Conservation (phyloP, 2,329 filamentous ascomycete species). For the Cladobotryum protrusum region DNA sequence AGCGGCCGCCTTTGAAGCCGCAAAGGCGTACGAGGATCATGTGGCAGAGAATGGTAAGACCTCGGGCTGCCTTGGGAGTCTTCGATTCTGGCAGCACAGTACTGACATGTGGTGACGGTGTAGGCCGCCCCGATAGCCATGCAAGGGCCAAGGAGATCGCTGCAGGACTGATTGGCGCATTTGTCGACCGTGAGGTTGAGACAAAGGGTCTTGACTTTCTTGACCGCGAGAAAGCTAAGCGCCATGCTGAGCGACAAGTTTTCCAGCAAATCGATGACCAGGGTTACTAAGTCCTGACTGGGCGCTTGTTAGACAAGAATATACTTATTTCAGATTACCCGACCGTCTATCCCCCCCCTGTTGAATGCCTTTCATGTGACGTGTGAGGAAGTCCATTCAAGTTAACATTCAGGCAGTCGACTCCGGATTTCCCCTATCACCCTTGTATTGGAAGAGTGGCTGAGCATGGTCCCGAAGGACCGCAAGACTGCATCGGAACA, state of each 20-base stretch:
- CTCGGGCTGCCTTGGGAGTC: background rate
- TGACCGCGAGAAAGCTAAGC: constrained; percentile 25
- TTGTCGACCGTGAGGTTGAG: constrained; percentile 27
- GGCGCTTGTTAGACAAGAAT: no score
- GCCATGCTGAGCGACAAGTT: constrained; percentile 19
- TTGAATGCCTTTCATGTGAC: no score
- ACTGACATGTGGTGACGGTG: background rate
- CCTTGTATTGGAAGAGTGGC: no score
- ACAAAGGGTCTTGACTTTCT: constrained; percentile 23
- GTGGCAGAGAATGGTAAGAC: constrained; percentile 19
- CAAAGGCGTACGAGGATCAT: constrained; percentile 27
- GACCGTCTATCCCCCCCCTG: no score
- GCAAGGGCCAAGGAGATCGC: constrained; percentile 26
- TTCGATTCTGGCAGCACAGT: background rate
- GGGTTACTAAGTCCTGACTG: no score
- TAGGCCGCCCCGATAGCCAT: constrained; percentile 22
- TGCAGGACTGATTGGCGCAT: constrained; percentile 22
- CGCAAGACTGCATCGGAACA: no score
- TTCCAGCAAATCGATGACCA: no score
- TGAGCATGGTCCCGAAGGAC: no score
- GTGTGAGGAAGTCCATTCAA: no score
- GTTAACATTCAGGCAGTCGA: no score
- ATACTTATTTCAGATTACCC: no score
- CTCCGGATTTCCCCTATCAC: no score
- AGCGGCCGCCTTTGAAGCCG: constrained; percentile 25